Evolutionary conservation across 2,329 filamentous ascomycete species (phyloP).

Genomic region (Neonectria faginata): DNA sequence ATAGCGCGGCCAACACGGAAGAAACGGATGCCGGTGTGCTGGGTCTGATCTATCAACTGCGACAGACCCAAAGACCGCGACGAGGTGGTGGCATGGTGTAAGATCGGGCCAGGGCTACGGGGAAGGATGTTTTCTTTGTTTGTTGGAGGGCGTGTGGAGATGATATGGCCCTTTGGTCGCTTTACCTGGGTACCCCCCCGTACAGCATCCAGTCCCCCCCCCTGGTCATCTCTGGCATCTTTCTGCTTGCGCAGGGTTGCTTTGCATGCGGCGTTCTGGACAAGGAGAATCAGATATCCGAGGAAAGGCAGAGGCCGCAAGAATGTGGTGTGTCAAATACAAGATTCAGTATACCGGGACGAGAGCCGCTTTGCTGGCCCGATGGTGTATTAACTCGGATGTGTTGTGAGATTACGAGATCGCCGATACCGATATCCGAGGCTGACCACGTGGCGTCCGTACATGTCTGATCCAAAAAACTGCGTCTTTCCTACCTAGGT

Average conservation of each 20-base stretch:
- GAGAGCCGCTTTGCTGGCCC: neutral
- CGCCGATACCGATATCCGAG: conserved; percentile 4
- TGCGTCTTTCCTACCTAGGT: too few species aligned
- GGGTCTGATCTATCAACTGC: conserved; percentile 69
- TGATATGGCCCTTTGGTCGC: conserved; percentile 6
- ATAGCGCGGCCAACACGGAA: conserved; percentile 59
- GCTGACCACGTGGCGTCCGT: conserved; percentile 12
- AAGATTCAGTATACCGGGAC: neutral
- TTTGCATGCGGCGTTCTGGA: neutral
- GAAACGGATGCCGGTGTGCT: conserved; percentile 67
- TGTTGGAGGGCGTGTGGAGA: conserved; percentile 1
- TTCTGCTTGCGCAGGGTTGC: neutral
- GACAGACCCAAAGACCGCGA: conserved; percentile 66
- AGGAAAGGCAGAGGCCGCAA: neutral
- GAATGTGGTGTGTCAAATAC: neutral
- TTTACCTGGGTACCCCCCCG: neutral
- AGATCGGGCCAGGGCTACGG: neutral
- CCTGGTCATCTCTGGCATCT: neutral
- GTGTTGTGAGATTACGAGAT: neutral
- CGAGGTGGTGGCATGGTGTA: conserved; percentile 55
- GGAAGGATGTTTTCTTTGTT: neutral
- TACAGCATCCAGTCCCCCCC: neutral
- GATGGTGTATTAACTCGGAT: neutral
- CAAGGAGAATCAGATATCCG: conserved; percentile 1
- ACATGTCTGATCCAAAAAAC: neutral